These are phyloP conservation scores for Scleroderma citrinum DNA, from an alignment of 768 basidiomycete species.

Conservation along the genomic window DNA sequence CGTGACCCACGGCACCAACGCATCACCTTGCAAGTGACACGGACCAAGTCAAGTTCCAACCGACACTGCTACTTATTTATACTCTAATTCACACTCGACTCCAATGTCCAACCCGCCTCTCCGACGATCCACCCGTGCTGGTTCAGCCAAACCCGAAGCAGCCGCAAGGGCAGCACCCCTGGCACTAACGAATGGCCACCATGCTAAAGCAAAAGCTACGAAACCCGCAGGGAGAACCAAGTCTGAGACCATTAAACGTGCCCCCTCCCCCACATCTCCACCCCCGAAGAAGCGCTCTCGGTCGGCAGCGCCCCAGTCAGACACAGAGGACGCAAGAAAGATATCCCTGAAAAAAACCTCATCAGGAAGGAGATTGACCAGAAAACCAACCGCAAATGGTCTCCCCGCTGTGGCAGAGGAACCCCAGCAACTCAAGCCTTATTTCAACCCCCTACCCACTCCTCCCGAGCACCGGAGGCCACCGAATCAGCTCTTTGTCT, in stretches of 20 bases:
- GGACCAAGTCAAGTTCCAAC: neutral
- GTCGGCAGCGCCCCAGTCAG: conserved; percentile 33
- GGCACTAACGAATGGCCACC: conserved; percentile 29
- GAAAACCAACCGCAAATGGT: conserved; percentile 27
- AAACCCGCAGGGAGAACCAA: conserved; percentile 21
- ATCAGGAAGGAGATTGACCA: conserved; percentile 22
- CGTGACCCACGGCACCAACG: neutral
- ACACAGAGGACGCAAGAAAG: conserved; percentile 35
- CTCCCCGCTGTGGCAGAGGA: conserved; percentile 26
- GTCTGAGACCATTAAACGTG: conserved; percentile 39
- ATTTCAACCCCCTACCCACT: conserved; percentile 61
- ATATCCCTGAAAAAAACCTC: conserved; percentile 20
- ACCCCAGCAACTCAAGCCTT: conserved; percentile 43
- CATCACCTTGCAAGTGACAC: neutral
- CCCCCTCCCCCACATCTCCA: conserved; percentile 44
- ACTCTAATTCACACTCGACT: conserved; percentile 18
- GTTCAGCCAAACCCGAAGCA: conserved; percentile 37
- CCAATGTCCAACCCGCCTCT: conserved; percentile 33
- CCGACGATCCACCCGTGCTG: conserved; percentile 48
- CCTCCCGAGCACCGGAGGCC: conserved; percentile 56
- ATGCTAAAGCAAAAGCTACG: conserved; percentile 28
- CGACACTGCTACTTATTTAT: neutral
- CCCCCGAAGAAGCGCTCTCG: conserved; percentile 43
- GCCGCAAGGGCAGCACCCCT: conserved; percentile 26
- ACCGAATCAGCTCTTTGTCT: conserved; percentile 70